phyloP scores from a whole-genome alignment of 192 early-diverging fungal species.

The Coemansia sp. region DNA sequence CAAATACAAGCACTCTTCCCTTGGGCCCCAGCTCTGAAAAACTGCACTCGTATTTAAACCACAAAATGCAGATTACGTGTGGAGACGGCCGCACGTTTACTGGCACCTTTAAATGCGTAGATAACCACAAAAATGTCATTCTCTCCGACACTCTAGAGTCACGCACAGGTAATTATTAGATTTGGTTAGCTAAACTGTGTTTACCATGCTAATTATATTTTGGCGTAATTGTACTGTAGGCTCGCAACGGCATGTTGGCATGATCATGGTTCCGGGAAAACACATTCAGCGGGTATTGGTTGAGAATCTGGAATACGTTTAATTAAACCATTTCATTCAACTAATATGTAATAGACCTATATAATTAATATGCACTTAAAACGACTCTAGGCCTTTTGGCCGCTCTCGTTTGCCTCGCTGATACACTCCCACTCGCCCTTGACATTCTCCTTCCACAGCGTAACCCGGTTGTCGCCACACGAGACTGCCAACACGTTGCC shows the following conservation, averaged over 20 bases:
- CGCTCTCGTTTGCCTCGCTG: conserved; percentile 64
- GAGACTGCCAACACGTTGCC: conserved; percentile 98
- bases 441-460: conserved; percentile 94
- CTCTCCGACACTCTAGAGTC: conserved; percentile 40
- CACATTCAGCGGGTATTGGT: conserved; percentile 39
- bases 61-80: conserved; percentile 35
- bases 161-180: conserved; percentile 20
- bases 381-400: conserved; percentile 24
- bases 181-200: no score
- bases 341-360: no score
- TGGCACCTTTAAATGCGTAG: conserved; percentile 46
- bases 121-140: conserved; percentile 36
- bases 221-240: conserved; percentile 12
- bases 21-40: conserved; percentile 7
- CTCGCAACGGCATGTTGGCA: conserved; percentile 43
- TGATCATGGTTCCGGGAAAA: conserved; percentile 52
- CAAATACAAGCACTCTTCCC: neutral
- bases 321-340: neutral
- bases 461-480: conserved; percentile 88
- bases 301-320: conserved; percentile 21
- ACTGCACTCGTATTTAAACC: conserved; percentile 35
- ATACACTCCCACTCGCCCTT: conserved; percentile 89
- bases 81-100: conserved; percentile 37
- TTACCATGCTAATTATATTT: no score
- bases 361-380: neutral